Evolutionary conservation across 176 grass and related monocot species (phyloP).

Genomic region (Secale cereale): DNA sequence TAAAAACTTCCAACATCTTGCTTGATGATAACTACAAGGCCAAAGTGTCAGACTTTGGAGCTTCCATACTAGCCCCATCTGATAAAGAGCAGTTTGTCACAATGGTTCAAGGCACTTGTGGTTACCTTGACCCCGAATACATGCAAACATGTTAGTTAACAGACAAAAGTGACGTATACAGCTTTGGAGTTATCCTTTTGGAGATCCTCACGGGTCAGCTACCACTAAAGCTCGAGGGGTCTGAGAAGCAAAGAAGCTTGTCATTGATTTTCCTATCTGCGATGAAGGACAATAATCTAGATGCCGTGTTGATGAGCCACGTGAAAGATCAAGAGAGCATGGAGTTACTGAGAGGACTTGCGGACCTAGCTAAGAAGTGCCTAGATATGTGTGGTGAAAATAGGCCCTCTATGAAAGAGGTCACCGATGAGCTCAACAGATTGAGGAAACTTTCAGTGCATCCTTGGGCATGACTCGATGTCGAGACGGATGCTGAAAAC

Average conservation of each 20-base stretch:
- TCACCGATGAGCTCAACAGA: constrained; percentile 6
- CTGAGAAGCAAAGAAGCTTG: constrained; percentile 8
- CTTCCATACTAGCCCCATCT: constrained; percentile 22
- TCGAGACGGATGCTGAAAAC: not conserved
- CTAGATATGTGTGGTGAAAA: constrained; percentile 39
- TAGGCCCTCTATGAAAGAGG: constrained; percentile 32
- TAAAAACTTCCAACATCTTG: constrained; percentile 2
- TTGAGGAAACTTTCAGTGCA: constrained; percentile 12
- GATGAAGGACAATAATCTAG: constrained; percentile 33
- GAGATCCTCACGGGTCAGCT: constrained; percentile 23
- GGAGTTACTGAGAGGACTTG: constrained; percentile 11
- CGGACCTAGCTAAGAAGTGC: constrained; percentile 30
- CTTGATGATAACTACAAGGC: constrained; percentile 22
- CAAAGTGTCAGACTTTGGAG: constrained; percentile 37
- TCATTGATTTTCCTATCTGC: constrained; percentile 7
- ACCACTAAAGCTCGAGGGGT: constrained; percentile 6
- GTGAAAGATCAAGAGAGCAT: constrained; percentile 32
- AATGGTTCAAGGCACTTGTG: constrained; percentile 31
- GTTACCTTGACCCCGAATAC: constrained; percentile 40
- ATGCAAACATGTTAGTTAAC: constrained; percentile 38
- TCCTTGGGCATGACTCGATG: constrained; percentile 13
- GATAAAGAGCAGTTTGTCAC: constrained; percentile 32
- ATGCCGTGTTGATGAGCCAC: not conserved
- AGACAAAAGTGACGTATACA: constrained; percentile 24
- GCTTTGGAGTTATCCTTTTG: constrained; percentile 21